A percentile compares a stretch with the other conserved stretches of the same genome.
These are phyloP conservation scores for Trifolium fragiferum DNA, from an alignment of 306 rosid genomes.

Conservation along the genomic window DNA sequence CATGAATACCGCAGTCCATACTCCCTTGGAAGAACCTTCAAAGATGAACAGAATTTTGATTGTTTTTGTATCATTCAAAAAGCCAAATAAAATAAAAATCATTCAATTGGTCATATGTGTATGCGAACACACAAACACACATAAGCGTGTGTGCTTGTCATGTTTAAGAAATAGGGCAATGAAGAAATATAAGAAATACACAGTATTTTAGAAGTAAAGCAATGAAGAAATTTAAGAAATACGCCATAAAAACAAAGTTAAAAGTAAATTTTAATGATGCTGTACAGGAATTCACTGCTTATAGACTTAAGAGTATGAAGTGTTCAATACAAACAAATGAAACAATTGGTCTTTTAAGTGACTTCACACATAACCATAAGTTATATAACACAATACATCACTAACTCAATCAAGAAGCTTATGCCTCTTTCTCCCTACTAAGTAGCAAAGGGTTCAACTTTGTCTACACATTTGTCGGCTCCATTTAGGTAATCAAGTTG, in stretches of 20 bases:
- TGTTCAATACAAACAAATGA: constrained; percentile 7
- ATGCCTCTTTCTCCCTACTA: constrained; percentile 23
- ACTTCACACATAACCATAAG: constrained; percentile 18
- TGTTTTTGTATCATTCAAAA: constrained; percentile 6
- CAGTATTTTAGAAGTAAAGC: neutral
- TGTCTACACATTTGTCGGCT: constrained; percentile 18
- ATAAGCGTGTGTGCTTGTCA: too few relatives aligned
- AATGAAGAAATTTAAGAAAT: constrained; percentile 8
- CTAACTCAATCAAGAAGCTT: constrained; percentile 17
- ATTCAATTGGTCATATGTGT: constrained; percentile 17
- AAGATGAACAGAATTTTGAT: constrained; percentile 28
- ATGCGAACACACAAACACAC: neutral
- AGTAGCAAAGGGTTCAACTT: constrained; percentile 5
- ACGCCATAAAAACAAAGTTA: neutral
- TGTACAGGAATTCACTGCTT: constrained; percentile 14
- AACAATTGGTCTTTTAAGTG: neutral
- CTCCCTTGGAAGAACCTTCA: constrained; percentile 87
- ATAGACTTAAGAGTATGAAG: constrained; percentile 6
- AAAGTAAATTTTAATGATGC: neutral
- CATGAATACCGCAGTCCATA: constrained; percentile 79
- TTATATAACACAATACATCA: constrained; percentile 14
- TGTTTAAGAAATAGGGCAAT: neutral
- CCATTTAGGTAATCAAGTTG: constrained; percentile 19
- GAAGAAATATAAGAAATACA: constrained; percentile 30
- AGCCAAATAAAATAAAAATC: neutral